Percentiles rank a stretch among this genome's conserved stretches.
Conservation (phyloP, 345 rosid genomes). For the thale cress (Arabidopsis thaliana) region DNA sequence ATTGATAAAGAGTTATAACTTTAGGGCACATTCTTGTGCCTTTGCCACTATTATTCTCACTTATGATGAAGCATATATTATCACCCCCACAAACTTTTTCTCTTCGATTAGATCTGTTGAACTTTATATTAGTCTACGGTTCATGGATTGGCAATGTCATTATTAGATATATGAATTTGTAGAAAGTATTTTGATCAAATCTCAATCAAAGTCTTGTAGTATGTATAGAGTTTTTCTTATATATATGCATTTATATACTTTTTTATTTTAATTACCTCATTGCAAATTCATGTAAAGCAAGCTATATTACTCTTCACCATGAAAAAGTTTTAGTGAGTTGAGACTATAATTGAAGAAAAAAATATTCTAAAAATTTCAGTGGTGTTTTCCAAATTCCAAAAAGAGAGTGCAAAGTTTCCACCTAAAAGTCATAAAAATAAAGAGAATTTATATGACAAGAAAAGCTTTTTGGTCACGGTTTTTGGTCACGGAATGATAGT, state of each 20-base stretch:
- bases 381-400: slow-evolving; percentile 1
- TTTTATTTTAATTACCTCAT: not conserved
- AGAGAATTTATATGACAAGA: not conserved
- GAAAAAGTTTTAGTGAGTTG: not conserved
- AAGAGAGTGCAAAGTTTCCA: slow-evolving; percentile 17
- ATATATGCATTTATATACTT: not conserved
- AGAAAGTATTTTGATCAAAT: not conserved
- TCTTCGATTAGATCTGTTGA: slow-evolving; percentile 4
- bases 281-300: not conserved
- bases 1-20: slow-evolving; percentile 33
- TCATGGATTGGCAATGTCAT: not conserved
- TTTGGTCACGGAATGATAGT: slow-evolving; percentile 28
- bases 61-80: slow-evolving; percentile 31
- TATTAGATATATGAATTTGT: not conserved
- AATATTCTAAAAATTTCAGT: not conserved
- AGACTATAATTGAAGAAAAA: not conserved
- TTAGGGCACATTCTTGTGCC: slow-evolving; percentile 42
- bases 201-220: not conserved
- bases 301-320: not conserved
- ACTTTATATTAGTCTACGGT: not conserved
- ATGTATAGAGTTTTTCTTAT: not conserved
- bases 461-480: slow-evolving; percentile 20
- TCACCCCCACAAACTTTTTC: slow-evolving; percentile 25
- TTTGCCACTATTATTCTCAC: slow-evolving; percentile 37
- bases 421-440: not conserved